Conservation (phyloP, 2,329 filamentous ascomycete species). For the Lanzia echinophila region DNA sequence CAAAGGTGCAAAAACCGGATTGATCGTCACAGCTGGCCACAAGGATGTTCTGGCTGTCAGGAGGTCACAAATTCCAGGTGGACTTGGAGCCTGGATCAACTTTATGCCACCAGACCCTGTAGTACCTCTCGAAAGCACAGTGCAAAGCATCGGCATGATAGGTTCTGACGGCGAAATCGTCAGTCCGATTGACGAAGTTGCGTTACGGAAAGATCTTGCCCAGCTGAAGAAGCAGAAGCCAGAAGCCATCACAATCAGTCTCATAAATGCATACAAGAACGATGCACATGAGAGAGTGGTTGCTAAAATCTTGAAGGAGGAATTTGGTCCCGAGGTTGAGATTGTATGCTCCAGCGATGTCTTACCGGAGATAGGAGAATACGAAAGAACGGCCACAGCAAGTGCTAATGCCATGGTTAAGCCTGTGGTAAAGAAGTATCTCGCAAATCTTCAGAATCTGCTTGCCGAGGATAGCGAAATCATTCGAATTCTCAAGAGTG, state of each 20-base stretch:
- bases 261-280: conserved; percentile 1
- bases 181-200: not conserved
- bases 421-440: not conserved
- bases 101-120: not conserved
- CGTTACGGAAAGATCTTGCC: not conserved
- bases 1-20: not conserved
- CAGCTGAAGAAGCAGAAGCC: not conserved
- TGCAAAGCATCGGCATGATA: not conserved
- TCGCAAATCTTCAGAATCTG: not conserved
- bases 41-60: conserved; percentile 1
- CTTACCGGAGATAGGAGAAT: conserved; percentile 1
- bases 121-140: not conserved
- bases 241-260: conserved; percentile 3
- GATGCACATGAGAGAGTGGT: not conserved
- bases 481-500: conserved; percentile 5
- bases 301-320: not conserved
- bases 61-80: conserved; percentile 1
- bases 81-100: not conserved
- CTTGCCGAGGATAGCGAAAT: conserved; percentile 1
- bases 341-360: conserved; percentile 5
- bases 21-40: not conserved
- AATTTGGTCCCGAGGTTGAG: conserved; percentile 1
- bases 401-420: conserved; percentile 1
- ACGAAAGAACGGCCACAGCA: not conserved
- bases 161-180: not conserved